Conservation (phyloP, 129 eudicot genomes). For the Lactuca saligna region DNA sequence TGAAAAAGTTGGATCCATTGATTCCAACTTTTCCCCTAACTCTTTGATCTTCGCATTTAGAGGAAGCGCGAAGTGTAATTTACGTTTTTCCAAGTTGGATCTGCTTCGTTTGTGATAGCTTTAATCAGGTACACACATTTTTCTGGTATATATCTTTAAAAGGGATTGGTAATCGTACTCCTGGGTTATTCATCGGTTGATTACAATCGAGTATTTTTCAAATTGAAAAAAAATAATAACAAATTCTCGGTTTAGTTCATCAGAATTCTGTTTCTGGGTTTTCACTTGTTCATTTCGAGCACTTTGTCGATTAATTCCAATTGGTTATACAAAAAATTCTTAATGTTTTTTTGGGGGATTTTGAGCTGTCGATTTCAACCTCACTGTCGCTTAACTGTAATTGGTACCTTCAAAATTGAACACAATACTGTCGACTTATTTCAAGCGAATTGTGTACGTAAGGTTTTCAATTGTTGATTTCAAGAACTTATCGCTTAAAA, state of each 20-base stretch:
- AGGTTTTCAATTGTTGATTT: constrained; percentile 13
- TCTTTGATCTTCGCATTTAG: constrained; percentile 16
- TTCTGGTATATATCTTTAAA: neutral
- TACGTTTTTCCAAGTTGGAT: constrained; percentile 32
- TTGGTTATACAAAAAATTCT: too few species aligned
- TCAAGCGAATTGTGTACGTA: neutral
- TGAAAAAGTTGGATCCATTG: constrained; percentile 18
- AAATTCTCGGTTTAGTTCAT: neutral
- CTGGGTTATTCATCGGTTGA: neutral
- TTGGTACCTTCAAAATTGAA: neutral
- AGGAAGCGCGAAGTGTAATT: neutral
- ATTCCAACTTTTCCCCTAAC: constrained; percentile 8
- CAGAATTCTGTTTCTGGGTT: neutral
- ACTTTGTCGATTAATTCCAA: neutral
- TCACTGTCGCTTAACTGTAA: constrained; percentile 2
- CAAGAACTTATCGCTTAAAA: neutral
- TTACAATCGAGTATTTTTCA: neutral
- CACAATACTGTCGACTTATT: neutral
- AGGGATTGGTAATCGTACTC: neutral
- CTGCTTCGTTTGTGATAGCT: constrained; percentile 24
- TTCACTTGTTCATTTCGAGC: neutral
- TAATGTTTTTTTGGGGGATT: neutral
- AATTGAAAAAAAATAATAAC: neutral
- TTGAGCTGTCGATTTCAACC: neutral
- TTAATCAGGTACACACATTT: constrained; percentile 29